Base-by-base conservation (phyloP, 345 rosid genomes). In the Cardamine resedifolia region DNA sequence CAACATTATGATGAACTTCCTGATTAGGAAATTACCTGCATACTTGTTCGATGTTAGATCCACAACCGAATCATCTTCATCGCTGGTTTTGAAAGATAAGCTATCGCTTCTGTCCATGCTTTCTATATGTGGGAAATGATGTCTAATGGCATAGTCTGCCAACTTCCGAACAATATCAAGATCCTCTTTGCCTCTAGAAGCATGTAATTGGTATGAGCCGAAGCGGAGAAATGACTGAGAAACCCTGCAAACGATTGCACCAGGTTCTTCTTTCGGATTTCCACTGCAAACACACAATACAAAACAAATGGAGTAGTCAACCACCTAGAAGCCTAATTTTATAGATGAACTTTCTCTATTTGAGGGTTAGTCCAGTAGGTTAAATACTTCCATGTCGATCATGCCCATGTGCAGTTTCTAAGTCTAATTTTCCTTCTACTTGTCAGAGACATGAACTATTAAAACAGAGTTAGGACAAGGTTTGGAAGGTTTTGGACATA, bases 241-340 rank as follows among this genome's bases (percentile, higher is more conserved):
- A 71, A 95, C 97, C 86, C 98, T 82, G 84, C 97, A 95, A 70
- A 85, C 96, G 68, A 95, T 83, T 62, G 99, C 99, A 58, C 97
- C 99, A 61, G 96, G 98, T 57, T 91, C 98, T 45, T 95, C 97
- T 81, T 95, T 95, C 5, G 99, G 80, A 75, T 91, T 95, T 58
- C 99, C 99, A 81, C 98, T 88, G 85, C 84, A 83, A 71, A 66
- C 12, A 11, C 36, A 60, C 47, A 59, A 58, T 20, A 9, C 45
- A 53, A 68, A 68, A 48, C 6, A 7, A 26, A 23, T 60, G 20
- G 8, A 49, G 16, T 10, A 67, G 73, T 59, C 73, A 74, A 21
- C 34, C 47, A 50, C 30, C 47, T 6, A 58, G 3, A 47, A 43
- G 7, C 45, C 28, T 11, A 33, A 16, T 14, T 53, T 49, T 8